phyloP scores from a whole-genome alignment of 164 flowering plant genomes.

The Magnolia sinica region DNA sequence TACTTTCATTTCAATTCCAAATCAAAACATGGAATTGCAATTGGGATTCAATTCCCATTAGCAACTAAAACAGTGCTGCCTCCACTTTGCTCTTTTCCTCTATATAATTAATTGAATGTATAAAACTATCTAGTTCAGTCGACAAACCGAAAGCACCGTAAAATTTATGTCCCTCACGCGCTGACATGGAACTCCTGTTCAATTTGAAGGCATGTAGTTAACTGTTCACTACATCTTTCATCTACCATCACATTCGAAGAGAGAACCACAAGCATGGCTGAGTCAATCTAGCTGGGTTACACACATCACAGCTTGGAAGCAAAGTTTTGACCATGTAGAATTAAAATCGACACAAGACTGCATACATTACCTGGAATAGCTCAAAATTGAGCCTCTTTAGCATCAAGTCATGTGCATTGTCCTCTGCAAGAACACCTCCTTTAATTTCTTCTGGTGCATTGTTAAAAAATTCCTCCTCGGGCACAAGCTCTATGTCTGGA shows the following conservation, averaged over 20 bases:
- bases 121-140: no score
- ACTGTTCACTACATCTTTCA: background rate
- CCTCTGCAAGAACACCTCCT: slow-evolving; percentile 39
- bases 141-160: no score
- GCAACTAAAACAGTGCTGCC: no score
- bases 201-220: background rate
- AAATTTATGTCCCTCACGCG: no score
- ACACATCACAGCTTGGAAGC: background rate
- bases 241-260: background rate
- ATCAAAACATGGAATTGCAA: no score
- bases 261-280: background rate
- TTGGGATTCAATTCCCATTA: no score
- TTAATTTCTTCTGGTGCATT: slow-evolving; percentile 80
- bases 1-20: no score
- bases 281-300: background rate
- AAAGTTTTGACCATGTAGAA: background rate
- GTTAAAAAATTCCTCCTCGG: slow-evolving; percentile 73
- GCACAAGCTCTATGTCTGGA: slow-evolving; percentile 89
- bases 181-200: background rate
- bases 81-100: no score
- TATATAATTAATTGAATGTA: no score
- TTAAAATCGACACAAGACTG: background rate
- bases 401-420: slow-evolving; percentile 73
- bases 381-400: slow-evolving; percentile 87
- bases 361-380: slow-evolving; percentile 64